Evolutionary conservation across 2,329 filamentous ascomycete genomes (phyloP), one percentile per base, ranked within the genome.

Genomic region (Aspergillaceae sp.): DNA sequence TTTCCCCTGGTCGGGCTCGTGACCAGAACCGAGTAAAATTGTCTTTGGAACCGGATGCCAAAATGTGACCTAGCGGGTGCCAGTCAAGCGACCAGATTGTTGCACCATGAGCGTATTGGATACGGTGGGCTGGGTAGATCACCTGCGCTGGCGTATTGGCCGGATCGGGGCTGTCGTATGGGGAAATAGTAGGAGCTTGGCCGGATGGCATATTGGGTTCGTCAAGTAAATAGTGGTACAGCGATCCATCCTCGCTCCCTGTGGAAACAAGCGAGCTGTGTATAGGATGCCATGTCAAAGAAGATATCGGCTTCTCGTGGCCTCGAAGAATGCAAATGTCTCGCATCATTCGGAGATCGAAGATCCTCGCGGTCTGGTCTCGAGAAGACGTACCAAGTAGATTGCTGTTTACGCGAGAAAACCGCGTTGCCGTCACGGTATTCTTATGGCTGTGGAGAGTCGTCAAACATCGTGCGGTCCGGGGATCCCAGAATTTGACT

Each of bases 51-150:
- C 92, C 92, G 2, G 91, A 94, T 0, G 90, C 90, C 5, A 98
- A 78, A 52, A 98, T 91, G 62, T 98, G 92, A 29, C 92, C 92
- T 0, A 97, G 76, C 0, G 92, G 92, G 63, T 98, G 92, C 90
- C 92, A 98, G 71, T 96, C 90, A 42, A 98, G 78, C 11, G 90
- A 94, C 92, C 92, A 98, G 53, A 98, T 92, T 11, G 89, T 88
- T 63, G 90, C 94, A 56, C 94, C 87, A 65, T 98, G 92, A 0
- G 92, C 92, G 60, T 84, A 91, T 5, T 86, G 81, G 30, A 96
- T 71, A 59, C 82, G 85, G 71, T 97, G 91, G 3, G 89, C 88
- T 1, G 92, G 92, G 63, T 87, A 87, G 50, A 98, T 87, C n/a
- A 88, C 86, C 66, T 96, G 91, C 0, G 88, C 82, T 0, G 89